Conservation (phyloP, 1,284 basidiomycete genomes). For the Coniferiporia weirii region DNA sequence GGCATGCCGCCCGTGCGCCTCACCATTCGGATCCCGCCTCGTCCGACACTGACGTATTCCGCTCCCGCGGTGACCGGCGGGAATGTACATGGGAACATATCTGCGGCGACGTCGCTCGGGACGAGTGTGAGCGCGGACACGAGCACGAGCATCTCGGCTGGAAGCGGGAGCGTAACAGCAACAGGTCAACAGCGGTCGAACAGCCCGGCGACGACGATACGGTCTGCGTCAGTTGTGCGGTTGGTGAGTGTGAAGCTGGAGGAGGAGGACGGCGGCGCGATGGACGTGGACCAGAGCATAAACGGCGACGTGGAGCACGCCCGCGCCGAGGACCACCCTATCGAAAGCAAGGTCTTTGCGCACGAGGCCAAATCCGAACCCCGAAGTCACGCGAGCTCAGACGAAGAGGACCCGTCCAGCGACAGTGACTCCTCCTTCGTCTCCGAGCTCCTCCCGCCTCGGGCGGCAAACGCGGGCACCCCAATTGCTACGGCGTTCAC, state of each 20-base stretch:
- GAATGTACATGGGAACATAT: not conserved
- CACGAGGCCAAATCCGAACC: not conserved
- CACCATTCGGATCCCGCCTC: slow-evolving; percentile 15
- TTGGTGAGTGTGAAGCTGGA: slow-evolving; percentile 6
- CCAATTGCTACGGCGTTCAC: not conserved
- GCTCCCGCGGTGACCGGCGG: not conserved
- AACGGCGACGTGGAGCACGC: not conserved
- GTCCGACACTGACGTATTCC: not conserved
- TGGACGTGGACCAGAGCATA: not conserved
- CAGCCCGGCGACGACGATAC: slow-evolving; percentile 5
- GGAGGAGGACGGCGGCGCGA: not conserved
- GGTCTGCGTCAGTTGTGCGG: not conserved
- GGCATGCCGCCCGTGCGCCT: slow-evolving; percentile 1
- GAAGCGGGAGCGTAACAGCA: not conserved
- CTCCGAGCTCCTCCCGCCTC: not conserved
- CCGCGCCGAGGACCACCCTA: not conserved
- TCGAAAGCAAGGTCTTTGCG: not conserved
- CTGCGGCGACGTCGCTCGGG: slow-evolving; percentile 1
- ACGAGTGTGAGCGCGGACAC: not conserved
- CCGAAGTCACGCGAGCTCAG: not conserved
- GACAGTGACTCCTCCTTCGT: slow-evolving; percentile 4
- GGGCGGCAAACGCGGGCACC: not conserved
- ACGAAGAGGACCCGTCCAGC: not conserved
- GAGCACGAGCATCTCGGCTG: not conserved
- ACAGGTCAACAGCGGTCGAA: not conserved